Evolutionary conservation across 768 basidiomycete genomes (phyloP).

Genomic region (Boletus subcaerulescens): DNA sequence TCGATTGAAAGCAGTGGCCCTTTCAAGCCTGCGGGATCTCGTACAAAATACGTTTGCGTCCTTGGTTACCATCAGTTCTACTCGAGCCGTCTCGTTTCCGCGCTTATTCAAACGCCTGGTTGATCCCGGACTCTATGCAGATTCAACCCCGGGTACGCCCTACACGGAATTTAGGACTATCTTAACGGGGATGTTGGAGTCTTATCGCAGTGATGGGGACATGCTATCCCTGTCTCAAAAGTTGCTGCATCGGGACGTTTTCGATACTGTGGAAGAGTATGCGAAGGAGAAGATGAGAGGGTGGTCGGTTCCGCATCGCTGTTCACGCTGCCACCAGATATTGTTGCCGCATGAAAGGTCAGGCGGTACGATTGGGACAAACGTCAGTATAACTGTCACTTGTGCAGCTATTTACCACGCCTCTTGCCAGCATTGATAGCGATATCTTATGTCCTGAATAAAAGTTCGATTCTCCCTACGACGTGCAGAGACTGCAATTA

Average conservation of each 20-base stretch:
- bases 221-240: constrained; percentile 82
- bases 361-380: constrained; percentile 15
- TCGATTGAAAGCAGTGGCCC: constrained; percentile 19
- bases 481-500: neutral
- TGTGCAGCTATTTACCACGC: constrained; percentile 62
- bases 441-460: constrained; percentile 5
- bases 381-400: constrained; percentile 43
- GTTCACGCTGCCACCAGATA: constrained; percentile 51
- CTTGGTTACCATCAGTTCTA: constrained; percentile 80
- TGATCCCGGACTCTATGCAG: constrained; percentile 55
- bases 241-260: constrained; percentile 79
- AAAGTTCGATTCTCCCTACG: neutral
- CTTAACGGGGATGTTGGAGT: constrained; percentile 92
- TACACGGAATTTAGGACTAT: constrained; percentile 93
- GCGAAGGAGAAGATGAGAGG: constrained; percentile 56
- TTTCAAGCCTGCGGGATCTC: constrained; percentile 62
- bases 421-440: constrained; percentile 34
- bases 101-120: constrained; percentile 90
- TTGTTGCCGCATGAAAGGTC: constrained; percentile 31
- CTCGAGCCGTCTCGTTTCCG: constrained; percentile 83
- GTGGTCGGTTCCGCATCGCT: constrained; percentile 54
- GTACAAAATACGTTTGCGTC: constrained; percentile 83
- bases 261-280: constrained; percentile 62
- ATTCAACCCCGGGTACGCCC: constrained; percentile 54
- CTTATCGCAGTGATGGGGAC: constrained; percentile 90